Conservation (phyloP, 1,284 basidiomycete species). For the Xanthoconium separans region DNA sequence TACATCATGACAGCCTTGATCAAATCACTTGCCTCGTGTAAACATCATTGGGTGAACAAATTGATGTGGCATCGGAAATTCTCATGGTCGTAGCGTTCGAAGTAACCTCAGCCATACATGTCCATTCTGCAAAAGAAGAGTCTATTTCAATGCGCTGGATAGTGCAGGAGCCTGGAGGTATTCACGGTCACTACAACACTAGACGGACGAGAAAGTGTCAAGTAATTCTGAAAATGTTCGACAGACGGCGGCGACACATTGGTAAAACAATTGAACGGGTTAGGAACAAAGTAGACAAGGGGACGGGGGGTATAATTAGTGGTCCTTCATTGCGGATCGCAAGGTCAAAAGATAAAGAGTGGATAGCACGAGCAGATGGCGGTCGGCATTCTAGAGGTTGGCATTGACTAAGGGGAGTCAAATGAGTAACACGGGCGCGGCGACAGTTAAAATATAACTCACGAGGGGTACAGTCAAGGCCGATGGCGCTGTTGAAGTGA, state of each 20-base stretch:
- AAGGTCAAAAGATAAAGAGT: constrained; percentile 24
- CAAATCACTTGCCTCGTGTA: background rate
- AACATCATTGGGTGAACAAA: too few relatives aligned
- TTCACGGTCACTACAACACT: constrained; percentile 1
- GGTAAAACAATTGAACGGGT: background rate
- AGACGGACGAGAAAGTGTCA: background rate
- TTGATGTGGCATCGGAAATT: too few relatives aligned
- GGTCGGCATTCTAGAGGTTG: constrained; percentile 24
- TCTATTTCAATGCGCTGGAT: background rate
- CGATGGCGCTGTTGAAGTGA: constrained; percentile 30
- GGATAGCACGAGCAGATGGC: constrained; percentile 4
- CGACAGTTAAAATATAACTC: constrained; percentile 19
- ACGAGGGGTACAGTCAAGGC: constrained; percentile 44
- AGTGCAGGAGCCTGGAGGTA: background rate
- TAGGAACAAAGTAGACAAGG: background rate
- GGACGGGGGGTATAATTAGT: constrained; percentile 17
- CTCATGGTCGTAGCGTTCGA: too few relatives aligned
- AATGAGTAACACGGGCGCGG: background rate
- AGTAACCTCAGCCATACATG: background rate
- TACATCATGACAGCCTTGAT: background rate
- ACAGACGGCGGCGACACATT: background rate
- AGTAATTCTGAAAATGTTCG: background rate
- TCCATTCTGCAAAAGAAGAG: background rate
- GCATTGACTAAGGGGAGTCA: constrained; percentile 29
- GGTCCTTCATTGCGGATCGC: background rate